These are phyloP conservation scores for Aspergillus awamori DNA, from an alignment of 2,329 filamentous ascomycete genomes.

Conservation along the genomic window DNA sequence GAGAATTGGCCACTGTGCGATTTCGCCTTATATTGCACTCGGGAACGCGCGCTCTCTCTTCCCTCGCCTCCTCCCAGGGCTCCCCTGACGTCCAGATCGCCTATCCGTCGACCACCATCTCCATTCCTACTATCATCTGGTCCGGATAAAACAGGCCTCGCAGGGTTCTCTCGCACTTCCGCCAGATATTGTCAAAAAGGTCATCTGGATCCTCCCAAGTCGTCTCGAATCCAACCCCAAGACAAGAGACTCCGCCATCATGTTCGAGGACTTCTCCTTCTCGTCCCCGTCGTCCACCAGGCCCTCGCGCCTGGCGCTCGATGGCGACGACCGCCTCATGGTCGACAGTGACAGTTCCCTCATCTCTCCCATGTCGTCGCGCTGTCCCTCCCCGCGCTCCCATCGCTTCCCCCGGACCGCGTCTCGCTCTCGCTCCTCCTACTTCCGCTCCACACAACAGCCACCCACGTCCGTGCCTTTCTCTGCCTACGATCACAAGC, in stretches of 20 bases:
- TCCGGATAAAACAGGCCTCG: not conserved
- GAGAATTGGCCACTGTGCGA: conserved; percentile 11
- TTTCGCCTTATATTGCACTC: conserved; percentile 10
- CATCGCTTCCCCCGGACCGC: conserved; percentile 34
- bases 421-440: conserved; percentile 37
- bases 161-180: not conserved
- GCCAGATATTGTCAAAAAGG: not conserved
- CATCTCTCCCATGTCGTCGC: conserved; percentile 47
- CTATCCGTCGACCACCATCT: not conserved
- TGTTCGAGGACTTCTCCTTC: conserved; percentile 50
- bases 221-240: not conserved
- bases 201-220: not conserved
- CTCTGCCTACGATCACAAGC: conserved; percentile 44
- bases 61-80: conserved; percentile 1
- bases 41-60: conserved; percentile 12
- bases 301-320: conserved; percentile 31
- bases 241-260: conserved; percentile 18
- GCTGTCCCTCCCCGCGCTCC: conserved; percentile 45
- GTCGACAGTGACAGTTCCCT: conserved; percentile 41
- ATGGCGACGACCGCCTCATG: conserved; percentile 39
- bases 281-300: conserved; percentile 39
- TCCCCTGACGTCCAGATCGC: conserved; percentile 5
- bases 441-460: conserved; percentile 38
- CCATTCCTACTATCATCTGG: not conserved
- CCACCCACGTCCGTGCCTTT: conserved; percentile 49